Evolutionary conservation across 2,329 filamentous ascomycete species (phyloP).

Genomic region (Alternaria atra): DNA sequence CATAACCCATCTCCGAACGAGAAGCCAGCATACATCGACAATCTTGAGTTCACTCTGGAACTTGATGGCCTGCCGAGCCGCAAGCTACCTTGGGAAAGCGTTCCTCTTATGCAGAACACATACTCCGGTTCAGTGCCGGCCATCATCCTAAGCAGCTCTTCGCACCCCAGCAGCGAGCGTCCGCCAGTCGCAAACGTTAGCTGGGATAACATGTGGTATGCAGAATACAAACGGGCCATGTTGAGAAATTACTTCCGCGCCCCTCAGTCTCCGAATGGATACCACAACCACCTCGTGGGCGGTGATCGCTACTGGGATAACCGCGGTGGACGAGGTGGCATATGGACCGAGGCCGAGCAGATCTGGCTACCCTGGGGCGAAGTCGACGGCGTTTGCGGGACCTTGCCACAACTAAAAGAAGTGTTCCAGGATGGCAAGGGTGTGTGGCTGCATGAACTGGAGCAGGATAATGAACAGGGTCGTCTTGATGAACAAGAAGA

Average conservation of each 20-base stretch:
- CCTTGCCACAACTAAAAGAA: constrained; percentile 51
- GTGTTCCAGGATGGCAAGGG: constrained; percentile 61
- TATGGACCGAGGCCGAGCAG: constrained; percentile 61
- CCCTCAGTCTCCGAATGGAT: constrained; percentile 54
- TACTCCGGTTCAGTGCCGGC: constrained; percentile 59
- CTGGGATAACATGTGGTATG: constrained; percentile 62
- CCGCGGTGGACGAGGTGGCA: constrained; percentile 62
- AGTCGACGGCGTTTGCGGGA: constrained; percentile 51
- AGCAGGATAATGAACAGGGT: constrained; percentile 26
- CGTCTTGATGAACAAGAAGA: constrained; percentile 26
- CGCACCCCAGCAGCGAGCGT: constrained; percentile 34
- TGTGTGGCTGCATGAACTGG: constrained; percentile 47
- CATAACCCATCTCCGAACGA: constrained; percentile 41
- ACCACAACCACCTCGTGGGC: constrained; percentile 56
- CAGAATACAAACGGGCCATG: constrained; percentile 58
- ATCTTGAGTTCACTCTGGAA: constrained; percentile 32
- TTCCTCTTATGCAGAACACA: constrained; percentile 59
- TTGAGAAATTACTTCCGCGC: constrained; percentile 60
- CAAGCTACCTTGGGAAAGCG: constrained; percentile 53
- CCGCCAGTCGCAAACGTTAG: constrained; percentile 31
- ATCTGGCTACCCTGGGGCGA: constrained; percentile 61
- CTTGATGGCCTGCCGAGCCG: constrained; percentile 57
- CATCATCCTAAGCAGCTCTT: constrained; percentile 49
- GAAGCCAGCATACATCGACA: constrained; percentile 42
- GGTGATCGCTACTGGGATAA: constrained; percentile 60